These are phyloP conservation scores for Triticum dicoccoides DNA, from an alignment of 176 grass and related monocot species.

Conservation along the genomic window DNA sequence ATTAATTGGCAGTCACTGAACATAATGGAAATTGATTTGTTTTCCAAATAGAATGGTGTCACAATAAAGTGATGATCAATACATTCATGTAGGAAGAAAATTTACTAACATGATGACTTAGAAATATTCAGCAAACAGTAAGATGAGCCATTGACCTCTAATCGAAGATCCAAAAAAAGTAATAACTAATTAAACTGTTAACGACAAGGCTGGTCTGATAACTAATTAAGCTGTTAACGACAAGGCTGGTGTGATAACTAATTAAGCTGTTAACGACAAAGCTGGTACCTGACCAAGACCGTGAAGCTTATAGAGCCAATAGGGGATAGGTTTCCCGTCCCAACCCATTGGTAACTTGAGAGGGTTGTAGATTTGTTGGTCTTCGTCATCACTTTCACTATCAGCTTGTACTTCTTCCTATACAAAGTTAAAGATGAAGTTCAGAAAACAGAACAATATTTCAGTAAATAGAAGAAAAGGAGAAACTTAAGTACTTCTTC, in stretches of 20 bases:
- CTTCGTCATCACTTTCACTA: conserved; percentile 89
- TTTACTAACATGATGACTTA: no score
- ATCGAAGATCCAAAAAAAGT: neutral
- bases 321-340: conserved; percentile 98
- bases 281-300: conserved; percentile 85
- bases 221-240: neutral
- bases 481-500: conserved; percentile 61
- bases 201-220: no score
- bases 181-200: neutral
- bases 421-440: conserved; percentile 4
- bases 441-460: neutral
- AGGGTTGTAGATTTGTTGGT: conserved; percentile 96
- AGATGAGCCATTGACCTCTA: no score
- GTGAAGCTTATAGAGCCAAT: conserved; percentile 98
- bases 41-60: no score
- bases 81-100: no score
- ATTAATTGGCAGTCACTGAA: no score
- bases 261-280: neutral
- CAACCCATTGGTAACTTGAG: conserved; percentile 98
- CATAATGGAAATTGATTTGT: no score
- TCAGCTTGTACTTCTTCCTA: conserved; percentile 92
- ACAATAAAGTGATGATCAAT: no score
- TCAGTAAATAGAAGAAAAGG: neutral
- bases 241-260: no score
- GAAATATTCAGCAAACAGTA: no score